Percentiles rank a stretch among this genome's conserved stretches.
These are phyloP conservation scores for Penstemon davidsonii DNA, from an alignment of 257 asterid species.

Conservation along the genomic window DNA sequence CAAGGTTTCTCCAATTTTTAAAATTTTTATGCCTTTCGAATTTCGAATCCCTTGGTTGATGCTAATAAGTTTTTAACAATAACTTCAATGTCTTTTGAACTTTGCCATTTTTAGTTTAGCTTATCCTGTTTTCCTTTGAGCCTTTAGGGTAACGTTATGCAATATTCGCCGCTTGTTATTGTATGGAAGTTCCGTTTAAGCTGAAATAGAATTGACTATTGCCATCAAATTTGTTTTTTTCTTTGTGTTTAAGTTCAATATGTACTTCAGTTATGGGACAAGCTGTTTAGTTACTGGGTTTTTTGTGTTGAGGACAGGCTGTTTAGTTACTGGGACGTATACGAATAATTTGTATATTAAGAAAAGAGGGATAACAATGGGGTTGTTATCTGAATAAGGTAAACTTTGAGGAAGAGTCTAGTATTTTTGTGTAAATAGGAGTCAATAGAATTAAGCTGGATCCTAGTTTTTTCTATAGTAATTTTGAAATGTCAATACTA, in stretches of 20 bases:
- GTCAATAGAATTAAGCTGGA: background rate
- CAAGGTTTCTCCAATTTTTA: constrained; percentile 47
- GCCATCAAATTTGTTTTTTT: background rate
- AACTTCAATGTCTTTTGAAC: background rate
- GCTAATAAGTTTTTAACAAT: no score
- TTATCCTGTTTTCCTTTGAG: background rate
- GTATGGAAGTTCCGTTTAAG: background rate
- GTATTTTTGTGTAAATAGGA: background rate
- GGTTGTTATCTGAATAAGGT: background rate
- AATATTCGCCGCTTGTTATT: background rate
- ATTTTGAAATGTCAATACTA: background rate
- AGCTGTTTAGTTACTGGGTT: background rate
- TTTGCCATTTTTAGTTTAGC: background rate
- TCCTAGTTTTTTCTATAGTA: background rate
- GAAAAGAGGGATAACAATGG: background rate
- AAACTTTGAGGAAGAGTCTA: constrained; percentile 6
- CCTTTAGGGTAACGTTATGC: background rate
- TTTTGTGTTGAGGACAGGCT: background rate
- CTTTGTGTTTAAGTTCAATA: background rate
- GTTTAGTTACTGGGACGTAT: background rate
- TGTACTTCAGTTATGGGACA: background rate
- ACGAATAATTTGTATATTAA: background rate
- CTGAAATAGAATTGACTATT: background rate
- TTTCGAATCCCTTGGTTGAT: background rate
- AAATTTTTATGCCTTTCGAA: background rate